Percentiles rank a stretch among this genome's conserved stretches.
phyloP scores from a whole-genome alignment of 2,329 filamentous ascomycete genomes.

The Tolypocladium guangdongense region DNA sequence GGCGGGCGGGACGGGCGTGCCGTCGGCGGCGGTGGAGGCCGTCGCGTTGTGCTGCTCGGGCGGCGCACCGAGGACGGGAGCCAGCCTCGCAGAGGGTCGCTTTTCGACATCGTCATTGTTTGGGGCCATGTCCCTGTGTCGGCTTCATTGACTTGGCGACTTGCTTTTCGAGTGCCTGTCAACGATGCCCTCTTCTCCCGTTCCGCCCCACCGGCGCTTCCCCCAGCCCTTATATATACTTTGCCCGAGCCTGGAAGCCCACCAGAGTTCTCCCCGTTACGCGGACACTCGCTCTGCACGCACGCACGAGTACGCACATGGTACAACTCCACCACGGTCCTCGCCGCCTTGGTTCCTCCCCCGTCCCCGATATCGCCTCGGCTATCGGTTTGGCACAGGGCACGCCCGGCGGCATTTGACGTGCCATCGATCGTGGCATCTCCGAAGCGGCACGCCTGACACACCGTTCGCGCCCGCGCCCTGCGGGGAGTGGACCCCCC shows the following conservation, averaged over 20 bases:
- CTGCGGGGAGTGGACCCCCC: background rate
- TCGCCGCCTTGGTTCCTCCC: background rate
- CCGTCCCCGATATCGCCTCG: background rate
- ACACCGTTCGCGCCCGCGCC: background rate
- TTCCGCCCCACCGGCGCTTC: background rate
- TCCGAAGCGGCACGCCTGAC: background rate
- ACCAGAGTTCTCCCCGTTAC: background rate
- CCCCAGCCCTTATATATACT: background rate
- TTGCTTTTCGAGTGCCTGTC: background rate
- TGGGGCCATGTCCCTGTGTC: background rate
- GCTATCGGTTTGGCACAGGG: background rate
- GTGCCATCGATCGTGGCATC: background rate
- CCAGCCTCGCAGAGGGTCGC: background rate
- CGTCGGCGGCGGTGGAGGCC: slow-evolving; percentile 5
- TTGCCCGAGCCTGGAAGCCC: background rate
- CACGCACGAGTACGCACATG: too few species aligned
- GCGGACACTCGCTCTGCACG: background rate
- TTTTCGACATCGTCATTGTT: background rate
- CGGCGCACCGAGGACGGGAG: background rate
- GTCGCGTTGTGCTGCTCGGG: background rate
- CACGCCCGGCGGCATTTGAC: background rate
- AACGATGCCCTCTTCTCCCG: background rate
- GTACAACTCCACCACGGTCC: background rate
- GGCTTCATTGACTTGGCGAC: background rate
- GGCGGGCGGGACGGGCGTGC: background rate